Evolutionary conservation across 345 rosid species (phyloP).

Genomic region (Microthlaspi erraticum): DNA sequence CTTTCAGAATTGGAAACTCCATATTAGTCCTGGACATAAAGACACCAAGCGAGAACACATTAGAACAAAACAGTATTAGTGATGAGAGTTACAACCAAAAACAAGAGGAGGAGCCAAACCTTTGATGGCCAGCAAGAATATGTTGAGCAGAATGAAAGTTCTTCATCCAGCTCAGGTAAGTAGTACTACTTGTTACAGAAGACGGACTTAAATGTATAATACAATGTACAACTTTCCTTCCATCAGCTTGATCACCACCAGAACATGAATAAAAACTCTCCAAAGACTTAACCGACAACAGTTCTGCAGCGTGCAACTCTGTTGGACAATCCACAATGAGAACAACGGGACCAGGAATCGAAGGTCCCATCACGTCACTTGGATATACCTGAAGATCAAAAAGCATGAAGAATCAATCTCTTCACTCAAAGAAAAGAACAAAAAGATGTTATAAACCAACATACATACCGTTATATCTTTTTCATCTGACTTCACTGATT

Average conservation of each 20-base stretch:
- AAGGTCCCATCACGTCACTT: slow-evolving; percentile 91
- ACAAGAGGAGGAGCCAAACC: slow-evolving; percentile 45
- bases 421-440: not conserved
- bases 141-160: slow-evolving; percentile 74
- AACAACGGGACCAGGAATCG: slow-evolving; percentile 86
- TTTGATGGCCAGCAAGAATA: slow-evolving; percentile 89
- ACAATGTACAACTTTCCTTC: slow-evolving; percentile 63
- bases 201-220: slow-evolving; percentile 85
- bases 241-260: slow-evolving; percentile 32
- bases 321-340: slow-evolving; percentile 91
- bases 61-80: slow-evolving; percentile 8
- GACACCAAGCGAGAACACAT: not conserved
- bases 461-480: slow-evolving; percentile 68
- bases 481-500: slow-evolving; percentile 78
- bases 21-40: slow-evolving; percentile 66
- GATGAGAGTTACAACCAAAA: slow-evolving; percentile 9
- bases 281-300: slow-evolving; percentile 57
- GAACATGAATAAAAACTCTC: slow-evolving; percentile 52
- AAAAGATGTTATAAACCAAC: not conserved
- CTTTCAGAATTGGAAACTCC: slow-evolving; percentile 77
- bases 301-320: slow-evolving; percentile 59
- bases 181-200: slow-evolving; percentile 58
- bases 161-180: slow-evolving; percentile 83
- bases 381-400: slow-evolving; percentile 69
- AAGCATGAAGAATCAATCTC: not conserved